Conservation (phyloP, 768 basidiomycete species). For the Naganishia vaughanmartiniae region DNA sequence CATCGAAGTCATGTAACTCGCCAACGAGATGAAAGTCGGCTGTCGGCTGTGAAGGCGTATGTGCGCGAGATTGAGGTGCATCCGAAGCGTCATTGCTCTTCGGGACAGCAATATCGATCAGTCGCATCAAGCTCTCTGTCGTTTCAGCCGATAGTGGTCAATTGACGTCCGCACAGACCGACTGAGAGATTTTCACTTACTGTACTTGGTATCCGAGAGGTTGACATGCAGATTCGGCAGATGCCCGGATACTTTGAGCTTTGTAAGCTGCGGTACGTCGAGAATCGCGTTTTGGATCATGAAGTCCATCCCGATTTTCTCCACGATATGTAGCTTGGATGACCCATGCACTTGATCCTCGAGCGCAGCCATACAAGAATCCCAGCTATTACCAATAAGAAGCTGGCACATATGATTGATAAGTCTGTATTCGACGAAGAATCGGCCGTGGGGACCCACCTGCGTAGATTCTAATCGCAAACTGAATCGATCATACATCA, state of each 20-base stretch:
- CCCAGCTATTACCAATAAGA: conserved; percentile 77
- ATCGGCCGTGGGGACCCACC: conserved; percentile 55
- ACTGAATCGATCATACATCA: conserved; percentile 91
- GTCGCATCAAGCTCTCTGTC: conserved; percentile 83
- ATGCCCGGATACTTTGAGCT: conserved; percentile 85
- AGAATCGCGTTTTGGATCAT: conserved; percentile 90
- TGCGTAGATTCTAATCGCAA: conserved; percentile 84
- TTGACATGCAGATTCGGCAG: conserved; percentile 85
- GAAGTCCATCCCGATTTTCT: conserved; percentile 85
- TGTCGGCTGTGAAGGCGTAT: conserved; percentile 15
- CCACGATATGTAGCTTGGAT: conserved; percentile 74
- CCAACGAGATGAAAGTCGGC: conserved; percentile 23
- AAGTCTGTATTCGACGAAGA: not conserved
- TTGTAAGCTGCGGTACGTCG: conserved; percentile 71
- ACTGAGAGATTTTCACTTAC: conserved; percentile 36
- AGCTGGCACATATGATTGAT: conserved; percentile 60
- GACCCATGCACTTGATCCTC: conserved; percentile 58
- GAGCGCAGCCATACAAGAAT: conserved; percentile 77
- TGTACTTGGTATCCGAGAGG: conserved; percentile 53
- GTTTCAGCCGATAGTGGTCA: conserved; percentile 52
- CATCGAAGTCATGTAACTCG: conserved; percentile 52
- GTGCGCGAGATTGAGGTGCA: conserved; percentile 13
- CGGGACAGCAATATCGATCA: conserved; percentile 87
- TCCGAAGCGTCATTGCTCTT: conserved; percentile 57
- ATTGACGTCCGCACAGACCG: not conserved